Evolutionary conservation across 1,139 yeast genomes (phyloP).

Genomic region (Yamadazyma triangularis): DNA sequence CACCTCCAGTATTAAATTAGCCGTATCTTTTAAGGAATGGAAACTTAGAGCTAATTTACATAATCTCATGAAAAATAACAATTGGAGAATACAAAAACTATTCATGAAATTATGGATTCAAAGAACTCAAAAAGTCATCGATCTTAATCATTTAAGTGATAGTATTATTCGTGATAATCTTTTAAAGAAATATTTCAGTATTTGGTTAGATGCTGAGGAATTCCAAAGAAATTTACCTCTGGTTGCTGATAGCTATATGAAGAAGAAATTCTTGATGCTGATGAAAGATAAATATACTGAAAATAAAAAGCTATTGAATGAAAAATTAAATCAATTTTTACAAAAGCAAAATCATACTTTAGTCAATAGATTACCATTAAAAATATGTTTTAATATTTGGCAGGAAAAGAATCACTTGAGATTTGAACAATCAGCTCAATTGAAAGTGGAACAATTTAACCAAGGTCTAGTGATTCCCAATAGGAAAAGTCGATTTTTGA

Average conservation of each 20-base stretch:
- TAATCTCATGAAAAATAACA: no score
- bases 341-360: no score
- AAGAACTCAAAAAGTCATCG: no score
- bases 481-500: constrained; percentile 10
- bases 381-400: no score
- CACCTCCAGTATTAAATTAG: no score
- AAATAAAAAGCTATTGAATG: no score
- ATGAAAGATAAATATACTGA: neutral
- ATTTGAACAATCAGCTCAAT: constrained; percentile 13
- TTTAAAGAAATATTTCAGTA: constrained; percentile 1
- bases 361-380: no score
- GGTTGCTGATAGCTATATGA: constrained; percentile 6
- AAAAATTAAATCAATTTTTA: no score
- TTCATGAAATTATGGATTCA: no score
- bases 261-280: constrained; percentile 5
- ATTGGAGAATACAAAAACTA: no score
- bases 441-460: constrained; percentile 14
- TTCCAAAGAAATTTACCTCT: constrained; percentile 4
- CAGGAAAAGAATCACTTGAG: constrained; percentile 10
- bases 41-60: constrained; percentile 3
- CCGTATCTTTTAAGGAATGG: constrained; percentile 4
- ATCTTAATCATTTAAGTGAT: no score
- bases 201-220: constrained; percentile 5
- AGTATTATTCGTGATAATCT: no score
- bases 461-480: constrained; percentile 9